Conservation (phyloP, 75 land plant species). For the Sequoiadendron giganteum region DNA sequence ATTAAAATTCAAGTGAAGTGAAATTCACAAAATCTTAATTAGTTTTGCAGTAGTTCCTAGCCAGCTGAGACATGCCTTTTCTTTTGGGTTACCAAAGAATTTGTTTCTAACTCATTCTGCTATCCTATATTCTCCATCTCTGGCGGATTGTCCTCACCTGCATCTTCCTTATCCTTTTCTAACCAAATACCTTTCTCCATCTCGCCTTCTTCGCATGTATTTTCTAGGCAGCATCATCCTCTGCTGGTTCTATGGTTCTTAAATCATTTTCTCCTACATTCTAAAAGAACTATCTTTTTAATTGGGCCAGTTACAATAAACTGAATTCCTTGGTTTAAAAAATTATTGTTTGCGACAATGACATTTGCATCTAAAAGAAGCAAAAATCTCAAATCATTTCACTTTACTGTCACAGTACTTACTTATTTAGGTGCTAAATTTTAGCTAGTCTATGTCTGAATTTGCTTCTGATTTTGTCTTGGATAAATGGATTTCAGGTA, state of each 20-base stretch:
- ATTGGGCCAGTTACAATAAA: neutral
- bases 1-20: too few relatives aligned
- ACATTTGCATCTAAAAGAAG: neutral
- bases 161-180: neutral
- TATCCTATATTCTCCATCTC: neutral
- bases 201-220: neutral
- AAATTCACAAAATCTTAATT: neutral
- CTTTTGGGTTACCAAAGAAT: neutral
- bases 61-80: neutral
- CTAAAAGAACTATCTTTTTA: neutral
- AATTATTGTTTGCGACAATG: neutral
- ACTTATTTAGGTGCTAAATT: neutral
- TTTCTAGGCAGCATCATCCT: neutral
- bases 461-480: neutral
- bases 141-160: neutral
- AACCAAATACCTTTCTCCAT: neutral
- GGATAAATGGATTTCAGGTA: conserved; percentile 48
- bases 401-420: neutral
- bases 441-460: neutral
- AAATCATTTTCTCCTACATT: neutral
- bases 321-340: neutral
- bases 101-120: neutral
- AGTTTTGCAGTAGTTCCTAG: neutral
- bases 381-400: neutral
- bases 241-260: neutral